Evolutionary conservation across 805 yeast genomes (phyloP).

Genomic region (Kodamaea lidongshanica): DNA sequence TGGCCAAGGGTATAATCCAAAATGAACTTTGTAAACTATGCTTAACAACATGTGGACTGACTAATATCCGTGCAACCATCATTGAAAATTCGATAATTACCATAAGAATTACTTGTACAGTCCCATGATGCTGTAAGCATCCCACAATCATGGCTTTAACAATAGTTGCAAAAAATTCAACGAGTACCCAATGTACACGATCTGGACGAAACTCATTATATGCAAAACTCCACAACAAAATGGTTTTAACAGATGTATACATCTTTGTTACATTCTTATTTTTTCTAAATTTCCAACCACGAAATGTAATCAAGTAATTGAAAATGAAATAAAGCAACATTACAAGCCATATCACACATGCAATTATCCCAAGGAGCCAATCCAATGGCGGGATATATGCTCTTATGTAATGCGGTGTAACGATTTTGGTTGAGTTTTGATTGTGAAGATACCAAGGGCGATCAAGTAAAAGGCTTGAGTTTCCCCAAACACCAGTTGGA

Average conservation of each 20-base stretch:
- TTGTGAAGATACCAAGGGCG: too few species aligned
- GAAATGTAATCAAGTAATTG: slow-evolving; percentile 22
- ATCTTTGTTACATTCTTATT: slow-evolving; percentile 24
- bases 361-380: slow-evolving; percentile 26
- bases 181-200: slow-evolving; percentile 30
- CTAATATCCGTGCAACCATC: slow-evolving; percentile 15
- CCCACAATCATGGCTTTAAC: slow-evolving; percentile 39
- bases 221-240: slow-evolving; percentile 42
- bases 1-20: slow-evolving; percentile 32
- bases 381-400: slow-evolving; percentile 10
- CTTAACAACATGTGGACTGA: slow-evolving; percentile 25
- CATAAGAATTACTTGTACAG: slow-evolving; percentile 38
- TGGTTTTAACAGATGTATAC: slow-evolving; percentile 43
- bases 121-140: slow-evolving; percentile 37
- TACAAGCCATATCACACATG: slow-evolving; percentile 20
- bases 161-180: slow-evolving; percentile 28
- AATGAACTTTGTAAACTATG: slow-evolving; percentile 24
- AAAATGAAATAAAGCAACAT: slow-evolving; percentile 18
- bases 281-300: slow-evolving; percentile 11
- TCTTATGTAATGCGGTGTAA: too few species aligned
- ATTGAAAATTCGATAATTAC: slow-evolving; percentile 30
- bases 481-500: too few species aligned
- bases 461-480: too few species aligned
- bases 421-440: too few species aligned
- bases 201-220: slow-evolving; percentile 42